These are phyloP conservation scores for Metarhizium album DNA, from an alignment of 2,329 filamentous ascomycete species.

Conservation along the genomic window DNA sequence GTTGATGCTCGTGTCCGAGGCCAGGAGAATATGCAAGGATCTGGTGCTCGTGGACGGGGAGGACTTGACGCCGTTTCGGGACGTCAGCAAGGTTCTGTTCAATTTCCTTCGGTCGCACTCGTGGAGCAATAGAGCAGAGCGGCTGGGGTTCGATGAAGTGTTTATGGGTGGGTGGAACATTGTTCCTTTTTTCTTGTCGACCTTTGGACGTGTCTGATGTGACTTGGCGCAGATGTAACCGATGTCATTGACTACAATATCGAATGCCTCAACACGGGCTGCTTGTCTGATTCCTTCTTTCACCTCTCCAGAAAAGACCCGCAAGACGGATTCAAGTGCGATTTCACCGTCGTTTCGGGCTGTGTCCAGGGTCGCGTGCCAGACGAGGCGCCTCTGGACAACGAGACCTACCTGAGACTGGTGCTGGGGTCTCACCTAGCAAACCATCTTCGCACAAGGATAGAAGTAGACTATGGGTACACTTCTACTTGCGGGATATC, in stretches of 20 bases:
- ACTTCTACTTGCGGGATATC: slow-evolving; percentile 82
- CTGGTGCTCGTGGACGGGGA: slow-evolving; percentile 80
- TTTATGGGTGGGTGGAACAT: slow-evolving; percentile 30
- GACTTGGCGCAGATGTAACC: slow-evolving; percentile 55
- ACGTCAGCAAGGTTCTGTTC: slow-evolving; percentile 75
- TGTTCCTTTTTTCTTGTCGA: background rate
- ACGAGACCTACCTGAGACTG: slow-evolving; percentile 47
- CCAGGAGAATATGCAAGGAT: slow-evolving; percentile 69
- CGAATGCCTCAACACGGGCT: slow-evolving; percentile 54
- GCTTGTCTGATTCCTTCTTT: slow-evolving; percentile 65
- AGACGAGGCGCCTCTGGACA: slow-evolving; percentile 16
- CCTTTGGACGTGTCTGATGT: slow-evolving; percentile 9
- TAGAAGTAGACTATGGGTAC: slow-evolving; percentile 71
- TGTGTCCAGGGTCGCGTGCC: slow-evolving; percentile 30
- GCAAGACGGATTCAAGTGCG: slow-evolving; percentile 67
- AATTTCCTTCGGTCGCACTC: slow-evolving; percentile 59
- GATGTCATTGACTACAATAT: slow-evolving; percentile 79
- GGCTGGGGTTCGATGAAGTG: slow-evolving; percentile 85
- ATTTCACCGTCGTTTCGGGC: slow-evolving; percentile 59
- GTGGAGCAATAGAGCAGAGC: slow-evolving; percentile 70
- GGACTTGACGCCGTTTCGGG: slow-evolving; percentile 73
- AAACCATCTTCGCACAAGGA: slow-evolving; percentile 55
- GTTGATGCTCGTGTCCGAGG: slow-evolving; percentile 75
- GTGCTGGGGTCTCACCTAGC: slow-evolving; percentile 75
- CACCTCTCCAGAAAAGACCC: slow-evolving; percentile 63